Base-by-base conservation (phyloP, 805 yeast genomes). In the Saturnispora serradocipensis region DNA sequence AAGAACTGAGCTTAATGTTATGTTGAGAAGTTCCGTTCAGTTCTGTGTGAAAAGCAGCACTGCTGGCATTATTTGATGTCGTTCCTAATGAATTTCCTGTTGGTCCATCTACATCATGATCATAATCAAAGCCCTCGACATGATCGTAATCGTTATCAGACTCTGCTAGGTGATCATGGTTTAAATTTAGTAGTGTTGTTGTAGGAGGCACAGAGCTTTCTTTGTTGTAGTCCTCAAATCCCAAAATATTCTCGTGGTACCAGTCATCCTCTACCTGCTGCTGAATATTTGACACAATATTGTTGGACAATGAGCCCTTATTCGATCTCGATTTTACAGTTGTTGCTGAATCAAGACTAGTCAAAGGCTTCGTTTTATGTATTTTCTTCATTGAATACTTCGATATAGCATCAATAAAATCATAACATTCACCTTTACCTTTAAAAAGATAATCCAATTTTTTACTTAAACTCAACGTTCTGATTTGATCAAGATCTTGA, bases 391-490 rank as follows among this genome's bases (percentile, higher is more conserved):
- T 18, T 15, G 42, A 38, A 13, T 35, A 49, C 18, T 34, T 34
- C 15, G 38, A 28, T 18, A 49, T 25, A 25, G 16, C 44, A 11
- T 49, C 43, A 27, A 43, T 36, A 18, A 49, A 43, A 36, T 71
- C 69, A 16, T 69, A 60, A 27, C 67, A 65, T 44, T 66, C 61
- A 5, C 82, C 84, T 58, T 75, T 76, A 4, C 76, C 79, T 43
- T 66, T 67, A 78, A 82, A 82, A 16, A 78, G 56, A 50, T 72
- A 70, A 7, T 67, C 66, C 49, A 68, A 53, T 42, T 69, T 55
- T 44, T 60, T 65, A 13, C 72, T 70, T 11, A 55, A 40, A 54
- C 61, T 25, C 60, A 55, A 24, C 52, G 54, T 39, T 53, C 56
- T 22, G 27, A 67, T 59, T 27, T 60, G 61, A n/a, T 66, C 63